These are phyloP conservation scores for Arachnomyces sp. DNA, from an alignment of 2,329 filamentous ascomycete species.

Conservation along the genomic window DNA sequence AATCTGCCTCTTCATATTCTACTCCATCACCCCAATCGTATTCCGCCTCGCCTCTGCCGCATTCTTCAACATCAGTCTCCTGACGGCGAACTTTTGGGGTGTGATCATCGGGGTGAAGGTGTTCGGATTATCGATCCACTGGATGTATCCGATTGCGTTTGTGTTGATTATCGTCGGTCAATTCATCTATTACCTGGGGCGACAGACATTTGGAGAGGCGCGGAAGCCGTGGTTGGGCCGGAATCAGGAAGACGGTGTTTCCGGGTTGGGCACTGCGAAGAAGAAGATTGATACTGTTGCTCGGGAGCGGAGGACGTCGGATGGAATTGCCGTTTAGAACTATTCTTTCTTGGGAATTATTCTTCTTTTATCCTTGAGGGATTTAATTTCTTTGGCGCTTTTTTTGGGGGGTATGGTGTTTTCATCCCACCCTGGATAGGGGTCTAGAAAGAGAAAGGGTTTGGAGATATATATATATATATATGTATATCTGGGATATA, in stretches of 20 bases:
- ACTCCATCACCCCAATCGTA: slow-evolving; percentile 76
- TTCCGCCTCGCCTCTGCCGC: slow-evolving; percentile 85
- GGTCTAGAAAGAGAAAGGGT: no score
- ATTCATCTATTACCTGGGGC: slow-evolving; percentile 78
- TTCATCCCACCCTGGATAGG: no score
- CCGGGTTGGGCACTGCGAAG: slow-evolving; percentile 79
- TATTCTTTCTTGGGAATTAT: no score
- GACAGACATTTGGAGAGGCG: slow-evolving; percentile 74
- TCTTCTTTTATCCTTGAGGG: no score
- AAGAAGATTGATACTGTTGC: slow-evolving; percentile 49
- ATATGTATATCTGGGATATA: no score
- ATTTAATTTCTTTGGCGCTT: no score
- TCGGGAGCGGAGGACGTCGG: neutral
- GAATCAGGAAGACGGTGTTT: slow-evolving; percentile 73
- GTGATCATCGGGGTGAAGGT: slow-evolving; percentile 85
- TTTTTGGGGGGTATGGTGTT: no score
- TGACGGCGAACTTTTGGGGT: slow-evolving; percentile 96
- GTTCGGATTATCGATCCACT: slow-evolving; percentile 73
- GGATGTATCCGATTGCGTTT: slow-evolving; percentile 92
- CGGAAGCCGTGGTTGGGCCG: slow-evolving; percentile 92
- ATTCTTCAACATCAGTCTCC: slow-evolving; percentile 91
- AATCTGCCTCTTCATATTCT: slow-evolving; percentile 73
- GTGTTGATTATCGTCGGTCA: slow-evolving; percentile 83
- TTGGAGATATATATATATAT: no score
- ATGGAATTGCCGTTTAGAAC: no score